phyloP scores from a whole-genome alignment of 495 filamentous ascomycete species.

The Annulohypoxylon moriforme region DNA sequence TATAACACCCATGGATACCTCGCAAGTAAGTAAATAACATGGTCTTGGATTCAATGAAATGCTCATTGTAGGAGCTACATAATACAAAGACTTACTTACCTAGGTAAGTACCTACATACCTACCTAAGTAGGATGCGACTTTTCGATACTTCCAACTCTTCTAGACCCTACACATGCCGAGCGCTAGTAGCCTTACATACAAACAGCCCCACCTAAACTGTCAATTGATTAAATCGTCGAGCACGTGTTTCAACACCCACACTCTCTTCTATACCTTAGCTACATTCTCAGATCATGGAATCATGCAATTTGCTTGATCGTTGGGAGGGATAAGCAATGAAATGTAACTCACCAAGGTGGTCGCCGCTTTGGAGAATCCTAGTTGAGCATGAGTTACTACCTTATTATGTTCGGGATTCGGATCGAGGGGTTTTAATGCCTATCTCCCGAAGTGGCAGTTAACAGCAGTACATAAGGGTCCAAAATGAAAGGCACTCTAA shows the following conservation, averaged over 20 bases:
- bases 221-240: slow-evolving; percentile 4
- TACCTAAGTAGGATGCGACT: not conserved
- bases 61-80: too few relatives aligned
- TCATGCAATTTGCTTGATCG: not conserved
- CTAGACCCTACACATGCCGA: not conserved
- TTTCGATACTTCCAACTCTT: not conserved
- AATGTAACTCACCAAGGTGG: not conserved
- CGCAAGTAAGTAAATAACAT: too few relatives aligned
- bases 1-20: too few relatives aligned
- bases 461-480: not conserved
- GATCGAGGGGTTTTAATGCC: not conserved
- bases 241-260: slow-evolving; percentile 5
- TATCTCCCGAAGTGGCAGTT: too few relatives aligned
- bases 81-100: too few relatives aligned
- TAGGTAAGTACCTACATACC: not conserved
- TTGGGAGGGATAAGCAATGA: not conserved
- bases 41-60: too few relatives aligned
- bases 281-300: slow-evolving; percentile 2
- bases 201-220: not conserved
- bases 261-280: not conserved
- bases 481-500: not conserved
- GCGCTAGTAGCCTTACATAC: slow-evolving; percentile 4
- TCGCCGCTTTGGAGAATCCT: not conserved
- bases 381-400: not conserved
- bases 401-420: slow-evolving; percentile 7